Base-by-base conservation (phyloP, 23 red algal genomes). In the Gracilaria domingensis region DNA sequence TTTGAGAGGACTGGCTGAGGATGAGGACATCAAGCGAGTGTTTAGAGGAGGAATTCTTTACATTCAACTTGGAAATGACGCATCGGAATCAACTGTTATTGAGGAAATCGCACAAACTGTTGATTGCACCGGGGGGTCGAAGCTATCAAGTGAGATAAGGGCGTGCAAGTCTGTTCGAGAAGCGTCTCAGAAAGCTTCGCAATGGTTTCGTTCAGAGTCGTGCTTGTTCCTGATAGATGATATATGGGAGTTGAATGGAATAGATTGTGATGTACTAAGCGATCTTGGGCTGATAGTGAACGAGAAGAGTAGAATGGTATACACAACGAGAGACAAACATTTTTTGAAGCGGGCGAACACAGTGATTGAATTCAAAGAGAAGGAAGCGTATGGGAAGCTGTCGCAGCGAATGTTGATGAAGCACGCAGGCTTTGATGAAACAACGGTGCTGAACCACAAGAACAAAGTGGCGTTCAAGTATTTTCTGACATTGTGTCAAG, bases 191-290 rank as follows among this genome's bases (percentile, higher is more conserved):
- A 12, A 35, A 12, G 61, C 61, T 32, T 66, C 61, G 33, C 4
- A 32, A 35, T 66, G 61, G 61, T 66, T 66, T 35, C 5, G 61
- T 32, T 4, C 4, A 28, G 5, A 12, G 5, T 8, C 61, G 25
- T 66, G 61, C 61, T 35, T 66, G 61, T 66, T 66, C 61, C 61
- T 66, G 5, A 12, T 66, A 8, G 61, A 12, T 12, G 61, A 66
- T 66, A 66, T 66, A 6, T 66, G 61, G 61, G 5, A 35, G 5
- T 8, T 66, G 33, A 66, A 66, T 66, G 12, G 61, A 32, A 66
- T 66, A 32, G 61, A 66, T 66, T 66, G 8, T 35, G 61, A 12
- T 12, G 61, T 66, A 4, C 12, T 66, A 12, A 12, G 5, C 4
- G 4, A 4, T 28, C 33, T 66, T 28, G 61, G 61, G 4, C 25